Evolutionary conservation across 371 early-diverging fungal species (phyloP), one percentile per base, ranked within the genome.

Genomic region (Circinella minor): DNA sequence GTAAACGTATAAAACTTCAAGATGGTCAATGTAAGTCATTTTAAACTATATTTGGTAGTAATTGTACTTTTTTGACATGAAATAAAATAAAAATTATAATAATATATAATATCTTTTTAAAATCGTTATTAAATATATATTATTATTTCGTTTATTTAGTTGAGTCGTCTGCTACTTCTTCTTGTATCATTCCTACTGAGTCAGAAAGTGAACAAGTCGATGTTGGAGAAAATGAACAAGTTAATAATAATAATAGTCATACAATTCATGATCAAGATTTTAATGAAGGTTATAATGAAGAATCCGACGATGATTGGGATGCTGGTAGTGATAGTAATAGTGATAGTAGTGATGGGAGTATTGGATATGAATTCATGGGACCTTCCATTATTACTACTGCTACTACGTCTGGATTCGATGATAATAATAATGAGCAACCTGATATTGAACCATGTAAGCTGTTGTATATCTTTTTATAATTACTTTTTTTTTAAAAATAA

Each of bases 231-330:
- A 38, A 38, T 36, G 39, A 57, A 14, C 13, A 17, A 37, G 49
- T 9, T 1, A 43, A 43, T 43, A 43, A 43, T 43, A 43, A 43
- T 48, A 15, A 54, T 51, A 51, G 5, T 4, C 15, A 63, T 15
- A 65, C 64, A 18, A 69, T 73, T 37, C 64, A 62, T 43, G 65
- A 77, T 67, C 66, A 68, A 17, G 63, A 70, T n/a, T 70, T 74
- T 65, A 74, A 79, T 17, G 81, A 78, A 13, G 76, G 74, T 15
- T 81, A 82, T 36, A 79, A 82, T 61, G 85, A 82, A 62, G 85
- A 85, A 51, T 81, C 82, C 1, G 85, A 85, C 71, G 78, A 75
- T 51, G 85, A 85, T 47, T 85, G 85, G 85, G 75, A 68, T 72
- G 74, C 71, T 7, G 77, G 71, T 27, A 68, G 65, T 51, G 65